Conservation (phyloP, 306 rosid genomes). For the Astragalus membranaceus region DNA sequence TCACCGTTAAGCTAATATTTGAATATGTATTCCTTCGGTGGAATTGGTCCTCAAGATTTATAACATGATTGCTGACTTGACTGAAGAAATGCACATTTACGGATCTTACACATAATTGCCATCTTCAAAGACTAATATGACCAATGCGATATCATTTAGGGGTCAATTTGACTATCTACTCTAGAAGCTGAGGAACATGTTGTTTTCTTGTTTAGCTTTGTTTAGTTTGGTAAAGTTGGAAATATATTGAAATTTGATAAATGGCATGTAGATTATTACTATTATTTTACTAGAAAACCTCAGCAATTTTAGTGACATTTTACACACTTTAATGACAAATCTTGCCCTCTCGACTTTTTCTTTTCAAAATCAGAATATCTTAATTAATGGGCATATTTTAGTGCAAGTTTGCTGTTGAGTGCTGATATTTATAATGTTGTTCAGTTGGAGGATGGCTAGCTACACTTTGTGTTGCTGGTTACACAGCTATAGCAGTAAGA, state of each 20-base stretch:
- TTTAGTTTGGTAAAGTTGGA: neutral
- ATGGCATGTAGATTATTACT: neutral
- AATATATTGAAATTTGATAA: neutral
- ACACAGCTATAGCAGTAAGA: slow-evolving; percentile 74
- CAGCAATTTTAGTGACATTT: neutral
- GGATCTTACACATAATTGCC: neutral
- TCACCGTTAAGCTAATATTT: neutral
- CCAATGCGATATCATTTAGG: neutral
- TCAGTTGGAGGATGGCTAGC: slow-evolving; percentile 97
- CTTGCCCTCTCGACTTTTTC: neutral
- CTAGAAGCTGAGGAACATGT: neutral
- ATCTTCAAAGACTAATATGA: too few species aligned
- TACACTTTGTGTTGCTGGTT: slow-evolving; percentile 84
- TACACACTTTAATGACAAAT: neutral
- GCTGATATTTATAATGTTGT: slow-evolving; percentile 13
- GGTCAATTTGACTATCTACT: neutral
- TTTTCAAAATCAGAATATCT: neutral
- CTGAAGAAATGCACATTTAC: neutral
- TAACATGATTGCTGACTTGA: neutral
- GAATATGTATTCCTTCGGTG: neutral
- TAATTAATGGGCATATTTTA: neutral
- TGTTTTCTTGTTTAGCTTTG: neutral
- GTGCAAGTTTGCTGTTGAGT: neutral
- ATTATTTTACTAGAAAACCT: neutral
- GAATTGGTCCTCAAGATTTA: neutral